These are phyloP conservation scores for Lippia alba DNA, from an alignment of 305 asterid species.

Conservation along the genomic window DNA sequence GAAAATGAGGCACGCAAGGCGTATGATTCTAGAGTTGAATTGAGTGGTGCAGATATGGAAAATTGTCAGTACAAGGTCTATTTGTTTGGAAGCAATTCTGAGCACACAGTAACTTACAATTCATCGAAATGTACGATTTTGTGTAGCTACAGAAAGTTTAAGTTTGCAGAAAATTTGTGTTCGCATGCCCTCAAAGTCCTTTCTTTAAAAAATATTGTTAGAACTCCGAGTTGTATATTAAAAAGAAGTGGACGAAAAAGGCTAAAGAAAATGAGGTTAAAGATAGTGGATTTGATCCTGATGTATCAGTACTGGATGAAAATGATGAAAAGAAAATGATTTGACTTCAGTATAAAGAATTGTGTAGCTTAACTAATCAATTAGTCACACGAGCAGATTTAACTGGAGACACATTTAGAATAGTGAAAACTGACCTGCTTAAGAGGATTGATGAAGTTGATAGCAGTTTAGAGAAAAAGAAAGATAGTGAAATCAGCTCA, in stretches of 20 bases:
- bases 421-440: no score
- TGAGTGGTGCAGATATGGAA: neutral
- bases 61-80: neutral
- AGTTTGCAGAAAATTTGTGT: neutral
- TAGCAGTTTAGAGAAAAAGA: no score
- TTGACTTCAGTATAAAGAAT: no score
- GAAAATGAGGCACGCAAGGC: neutral
- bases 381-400: no score
- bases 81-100: neutral
- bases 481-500: no score
- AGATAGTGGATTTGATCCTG: no score
- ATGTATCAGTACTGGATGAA: no score
- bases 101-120: neutral
- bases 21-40: neutral
- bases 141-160: neutral
- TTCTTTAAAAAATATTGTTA: neutral
- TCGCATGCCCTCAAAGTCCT: neutral
- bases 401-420: no score
- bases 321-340: no score
- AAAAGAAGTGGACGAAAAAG: neutral
- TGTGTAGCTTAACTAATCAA: no score
- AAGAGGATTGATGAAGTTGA: no score
- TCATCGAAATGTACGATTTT: neutral
- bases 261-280: no score
- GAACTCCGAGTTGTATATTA: neutral